phyloP scores from a whole-genome alignment of 192 early-diverging fungal genomes.

The Entophlyctis luteolus region DNA sequence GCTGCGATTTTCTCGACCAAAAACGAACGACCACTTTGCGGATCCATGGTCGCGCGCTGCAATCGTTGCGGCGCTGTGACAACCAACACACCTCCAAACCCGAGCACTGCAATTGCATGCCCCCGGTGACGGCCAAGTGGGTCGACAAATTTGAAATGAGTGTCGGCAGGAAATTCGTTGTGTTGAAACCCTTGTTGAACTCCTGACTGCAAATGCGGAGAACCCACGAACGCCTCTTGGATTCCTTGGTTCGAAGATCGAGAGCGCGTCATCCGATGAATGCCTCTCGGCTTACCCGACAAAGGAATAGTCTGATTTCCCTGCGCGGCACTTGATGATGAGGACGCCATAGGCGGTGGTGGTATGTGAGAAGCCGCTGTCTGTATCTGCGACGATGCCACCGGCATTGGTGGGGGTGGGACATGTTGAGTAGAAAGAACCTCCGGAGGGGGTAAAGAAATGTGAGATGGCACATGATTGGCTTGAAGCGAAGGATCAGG shows the following conservation, averaged over 20 bases:
- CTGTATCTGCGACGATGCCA: neutral
- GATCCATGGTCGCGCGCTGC: conserved; percentile 29
- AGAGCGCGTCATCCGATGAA: neutral
- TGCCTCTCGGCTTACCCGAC: neutral
- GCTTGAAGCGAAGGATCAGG: too few species aligned
- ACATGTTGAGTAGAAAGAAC: neutral
- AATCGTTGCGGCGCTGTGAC: conserved; percentile 27
- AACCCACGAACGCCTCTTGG: neutral
- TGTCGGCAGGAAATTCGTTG: neutral
- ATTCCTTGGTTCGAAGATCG: neutral
- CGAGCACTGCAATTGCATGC: conserved; percentile 40
- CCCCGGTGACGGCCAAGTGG: conserved; percentile 39
- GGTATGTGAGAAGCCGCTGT: neutral
- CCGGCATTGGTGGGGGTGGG: neutral
- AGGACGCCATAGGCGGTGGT: neutral
- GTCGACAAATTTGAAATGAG: conserved; percentile 29
- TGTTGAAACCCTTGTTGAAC: neutral
- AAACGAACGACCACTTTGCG: conserved; percentile 18
- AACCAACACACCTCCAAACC: conserved; percentile 38
- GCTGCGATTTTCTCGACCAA: conserved; percentile 37
- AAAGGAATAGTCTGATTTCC: neutral
- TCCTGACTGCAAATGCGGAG: neutral
- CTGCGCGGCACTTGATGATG: neutral
- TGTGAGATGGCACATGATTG: neutral
- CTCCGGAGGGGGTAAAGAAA: neutral